Percentiles rank a stretch among this genome's conserved stretches.
These are phyloP conservation scores for Penicillium maclennaniae DNA, from an alignment of 495 filamentous ascomycete genomes.

Conservation along the genomic window DNA sequence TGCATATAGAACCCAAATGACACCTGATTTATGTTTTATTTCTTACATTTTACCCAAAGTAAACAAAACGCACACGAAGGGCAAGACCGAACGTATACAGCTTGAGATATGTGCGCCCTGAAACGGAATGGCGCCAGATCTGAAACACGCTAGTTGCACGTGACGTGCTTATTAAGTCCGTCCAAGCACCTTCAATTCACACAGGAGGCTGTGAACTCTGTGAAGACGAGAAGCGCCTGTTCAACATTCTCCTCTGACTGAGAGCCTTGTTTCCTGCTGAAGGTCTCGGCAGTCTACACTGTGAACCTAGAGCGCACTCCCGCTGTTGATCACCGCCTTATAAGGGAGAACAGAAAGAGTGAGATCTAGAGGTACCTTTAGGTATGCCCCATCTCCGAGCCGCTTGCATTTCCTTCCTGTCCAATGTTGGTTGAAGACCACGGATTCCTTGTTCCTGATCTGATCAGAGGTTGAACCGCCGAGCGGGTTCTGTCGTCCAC, in stretches of 20 bases:
- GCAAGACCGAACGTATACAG: not conserved
- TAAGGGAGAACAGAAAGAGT: not conserved
- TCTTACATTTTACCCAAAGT: too few relatives aligned
- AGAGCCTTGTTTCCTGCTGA: not conserved
- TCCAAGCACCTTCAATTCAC: conserved; percentile 22
- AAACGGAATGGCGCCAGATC: conserved; percentile 16
- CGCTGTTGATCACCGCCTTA: conserved; percentile 11
- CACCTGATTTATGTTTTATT: too few relatives aligned
- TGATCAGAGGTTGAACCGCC: not conserved
- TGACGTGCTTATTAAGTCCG: conserved; percentile 20
- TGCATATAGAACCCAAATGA: not conserved
- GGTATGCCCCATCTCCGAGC: conserved; percentile 15
- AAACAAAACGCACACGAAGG: not conserved
- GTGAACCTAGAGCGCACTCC: not conserved
- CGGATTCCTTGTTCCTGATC: not conserved
- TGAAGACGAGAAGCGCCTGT: not conserved
- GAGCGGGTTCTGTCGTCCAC: not conserved
- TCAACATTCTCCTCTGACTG: not conserved
- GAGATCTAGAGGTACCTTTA: conserved; percentile 10
- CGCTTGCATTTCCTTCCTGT: conserved; percentile 3
- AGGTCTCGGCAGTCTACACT: not conserved
- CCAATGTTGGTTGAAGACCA: conserved; percentile 3
- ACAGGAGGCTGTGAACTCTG: conserved; percentile 1
- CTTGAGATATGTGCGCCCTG: conserved; percentile 1
- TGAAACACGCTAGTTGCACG: conserved; percentile 38